These are phyloP conservation scores for Copromyces sp. DNA, from an alignment of 495 filamentous ascomycete genomes.

Conservation along the genomic window DNA sequence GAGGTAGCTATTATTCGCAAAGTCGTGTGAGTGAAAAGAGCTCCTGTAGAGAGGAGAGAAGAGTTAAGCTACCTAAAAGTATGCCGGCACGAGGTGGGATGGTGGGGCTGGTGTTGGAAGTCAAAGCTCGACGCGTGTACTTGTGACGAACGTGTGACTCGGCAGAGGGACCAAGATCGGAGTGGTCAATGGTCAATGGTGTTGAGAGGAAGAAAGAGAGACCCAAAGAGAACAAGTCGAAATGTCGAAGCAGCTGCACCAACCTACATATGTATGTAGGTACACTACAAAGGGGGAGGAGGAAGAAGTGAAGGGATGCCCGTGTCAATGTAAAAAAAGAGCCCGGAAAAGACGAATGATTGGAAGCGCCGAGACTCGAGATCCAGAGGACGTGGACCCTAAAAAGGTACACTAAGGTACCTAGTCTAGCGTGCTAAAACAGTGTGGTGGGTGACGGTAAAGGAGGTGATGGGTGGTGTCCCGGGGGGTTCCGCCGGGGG, in stretches of 20 bases:
- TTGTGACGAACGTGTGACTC: background rate
- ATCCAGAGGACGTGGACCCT: background rate
- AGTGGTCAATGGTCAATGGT: background rate
- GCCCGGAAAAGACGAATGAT: background rate
- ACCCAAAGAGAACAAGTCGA: background rate
- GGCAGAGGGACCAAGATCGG: background rate
- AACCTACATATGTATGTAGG: background rate
- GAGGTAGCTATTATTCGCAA: background rate
- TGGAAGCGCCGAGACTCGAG: background rate
- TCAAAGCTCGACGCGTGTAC: background rate
- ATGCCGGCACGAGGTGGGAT: background rate
- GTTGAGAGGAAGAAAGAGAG: background rate
- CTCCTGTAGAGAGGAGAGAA: background rate
- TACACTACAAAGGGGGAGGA: background rate
- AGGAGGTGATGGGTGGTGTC: background rate
- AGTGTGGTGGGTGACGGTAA: background rate
- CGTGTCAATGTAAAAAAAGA: background rate
- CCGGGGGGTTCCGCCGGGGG: background rate
- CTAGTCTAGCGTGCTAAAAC: background rate
- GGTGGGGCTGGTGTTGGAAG: background rate
- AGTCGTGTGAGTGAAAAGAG: background rate
- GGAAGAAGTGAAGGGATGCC: background rate
- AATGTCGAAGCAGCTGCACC: background rate
- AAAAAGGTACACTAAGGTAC: background rate
- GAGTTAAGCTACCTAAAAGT: background rate